These are phyloP conservation scores for Rhynchosporium agropyri DNA, from an alignment of 2,329 filamentous ascomycete species.

Conservation along the genomic window DNA sequence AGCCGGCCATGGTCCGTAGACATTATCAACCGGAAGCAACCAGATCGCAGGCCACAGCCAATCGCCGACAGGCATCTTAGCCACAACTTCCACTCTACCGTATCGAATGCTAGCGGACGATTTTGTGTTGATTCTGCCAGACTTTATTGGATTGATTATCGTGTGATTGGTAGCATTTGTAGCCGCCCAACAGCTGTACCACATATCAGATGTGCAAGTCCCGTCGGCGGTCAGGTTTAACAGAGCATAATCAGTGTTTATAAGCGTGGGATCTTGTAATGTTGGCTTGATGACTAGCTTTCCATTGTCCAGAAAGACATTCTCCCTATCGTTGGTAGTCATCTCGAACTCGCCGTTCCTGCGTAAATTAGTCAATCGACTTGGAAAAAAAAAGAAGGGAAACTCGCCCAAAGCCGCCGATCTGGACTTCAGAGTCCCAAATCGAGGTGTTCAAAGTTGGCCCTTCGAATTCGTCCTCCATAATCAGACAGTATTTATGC, in stretches of 20 bases:
- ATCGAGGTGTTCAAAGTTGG: constrained; percentile 21
- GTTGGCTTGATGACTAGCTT: constrained; percentile 22
- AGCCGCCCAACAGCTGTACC: constrained; percentile 20
- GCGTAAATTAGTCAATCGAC: neutral
- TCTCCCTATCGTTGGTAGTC: constrained; percentile 21
- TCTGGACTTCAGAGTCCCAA: constrained; percentile 19
- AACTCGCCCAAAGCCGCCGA: constrained; percentile 24
- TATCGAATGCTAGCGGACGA: constrained; percentile 51
- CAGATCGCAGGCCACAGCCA: constrained; percentile 27
- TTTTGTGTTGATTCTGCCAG: constrained; percentile 74
- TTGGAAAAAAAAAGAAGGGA: too few relatives aligned
- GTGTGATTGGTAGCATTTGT: constrained; percentile 49
- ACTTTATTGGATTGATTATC: constrained; percentile 74
- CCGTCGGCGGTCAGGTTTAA: constrained; percentile 20
- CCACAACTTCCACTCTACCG: constrained; percentile 24
- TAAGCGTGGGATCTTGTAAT: constrained; percentile 20
- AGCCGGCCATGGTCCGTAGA: constrained; percentile 24
- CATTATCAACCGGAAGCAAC: constrained; percentile 21
- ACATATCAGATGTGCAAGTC: constrained; percentile 19
- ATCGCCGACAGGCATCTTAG: constrained; percentile 24
- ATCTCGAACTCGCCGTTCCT: constrained; percentile 24
- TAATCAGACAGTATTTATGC: constrained; percentile 74
- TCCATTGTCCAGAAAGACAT: constrained; percentile 24
- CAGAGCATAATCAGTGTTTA: constrained; percentile 16
- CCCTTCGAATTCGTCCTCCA: constrained; percentile 48